These are phyloP conservation scores for Monosporascus ibericus DNA, from an alignment of 2,329 filamentous ascomycete genomes.

Conservation along the genomic window DNA sequence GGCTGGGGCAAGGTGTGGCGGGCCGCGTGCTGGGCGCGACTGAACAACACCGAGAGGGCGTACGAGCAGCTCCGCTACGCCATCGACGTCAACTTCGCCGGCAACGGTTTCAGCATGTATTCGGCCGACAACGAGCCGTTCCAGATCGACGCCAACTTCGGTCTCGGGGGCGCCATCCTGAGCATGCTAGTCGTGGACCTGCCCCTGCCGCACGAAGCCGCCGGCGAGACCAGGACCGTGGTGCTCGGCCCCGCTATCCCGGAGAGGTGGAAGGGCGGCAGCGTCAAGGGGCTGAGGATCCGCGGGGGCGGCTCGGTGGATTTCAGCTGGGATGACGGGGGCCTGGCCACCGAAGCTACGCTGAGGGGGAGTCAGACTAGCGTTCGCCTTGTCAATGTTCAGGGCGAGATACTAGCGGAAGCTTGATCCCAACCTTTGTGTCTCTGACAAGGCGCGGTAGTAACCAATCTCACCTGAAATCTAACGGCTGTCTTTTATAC, in stretches of 20 bases:
- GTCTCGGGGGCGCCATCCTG: slow-evolving; percentile 41
- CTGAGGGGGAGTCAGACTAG: slow-evolving; percentile 2
- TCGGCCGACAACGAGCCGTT: slow-evolving; percentile 39
- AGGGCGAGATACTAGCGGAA: slow-evolving; percentile 1
- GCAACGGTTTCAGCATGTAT: slow-evolving; percentile 48
- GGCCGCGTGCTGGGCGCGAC: slow-evolving; percentile 47
- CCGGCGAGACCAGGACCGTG: slow-evolving; percentile 25
- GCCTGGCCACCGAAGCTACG: slow-evolving; percentile 24
- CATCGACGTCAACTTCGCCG: slow-evolving; percentile 42
- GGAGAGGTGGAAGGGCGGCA: slow-evolving; percentile 34
- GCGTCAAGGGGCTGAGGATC: slow-evolving; percentile 36
- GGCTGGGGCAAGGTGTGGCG: slow-evolving; percentile 57
- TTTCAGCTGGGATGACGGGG: slow-evolving; percentile 36
- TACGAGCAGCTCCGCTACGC: slow-evolving; percentile 42
- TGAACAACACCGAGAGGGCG: slow-evolving; percentile 44
- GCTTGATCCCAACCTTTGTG: neutral
- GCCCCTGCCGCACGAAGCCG: slow-evolving; percentile 18
- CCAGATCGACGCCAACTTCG: slow-evolving; percentile 56
- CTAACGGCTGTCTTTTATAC: no score
- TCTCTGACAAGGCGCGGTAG: no score
- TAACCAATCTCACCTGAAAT: no score
- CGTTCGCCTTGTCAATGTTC: slow-evolving; percentile 11
- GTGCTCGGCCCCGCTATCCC: slow-evolving; percentile 44
- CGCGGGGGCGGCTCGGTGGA: slow-evolving; percentile 37
- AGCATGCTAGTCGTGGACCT: slow-evolving; percentile 48